These are phyloP conservation scores for Solanum pinnatisectum DNA, from an alignment of 257 asterid genomes.

Conservation along the genomic window DNA sequence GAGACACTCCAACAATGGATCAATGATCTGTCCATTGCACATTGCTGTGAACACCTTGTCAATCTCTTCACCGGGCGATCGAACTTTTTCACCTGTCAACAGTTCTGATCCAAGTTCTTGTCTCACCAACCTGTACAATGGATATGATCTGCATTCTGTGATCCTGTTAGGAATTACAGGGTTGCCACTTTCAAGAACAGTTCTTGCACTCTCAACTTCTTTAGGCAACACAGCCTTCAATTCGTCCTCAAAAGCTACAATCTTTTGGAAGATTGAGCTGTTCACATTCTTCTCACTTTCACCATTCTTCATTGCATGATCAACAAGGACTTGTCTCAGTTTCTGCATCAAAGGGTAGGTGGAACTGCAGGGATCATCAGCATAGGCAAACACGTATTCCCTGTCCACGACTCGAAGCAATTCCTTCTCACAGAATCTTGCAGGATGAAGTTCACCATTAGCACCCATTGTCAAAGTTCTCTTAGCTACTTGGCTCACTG, in stretches of 20 bases:
- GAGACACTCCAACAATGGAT: slow-evolving; percentile 67
- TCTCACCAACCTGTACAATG: slow-evolving; percentile 62
- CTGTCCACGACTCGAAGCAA: slow-evolving; percentile 34
- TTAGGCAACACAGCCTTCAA: slow-evolving; percentile 25
- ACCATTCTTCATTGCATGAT: slow-evolving; percentile 32
- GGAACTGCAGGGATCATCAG: slow-evolving; percentile 32
- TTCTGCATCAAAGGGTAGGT: slow-evolving; percentile 38
- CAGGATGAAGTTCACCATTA: slow-evolving; percentile 40
- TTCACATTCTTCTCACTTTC: slow-evolving; percentile 24
- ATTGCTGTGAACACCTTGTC: slow-evolving; percentile 75
- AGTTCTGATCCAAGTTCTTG: slow-evolving; percentile 43
- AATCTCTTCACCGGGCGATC: slow-evolving; percentile 75
- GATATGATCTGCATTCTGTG: slow-evolving; percentile 64
- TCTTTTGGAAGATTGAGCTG: slow-evolving; percentile 41
- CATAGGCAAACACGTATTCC: slow-evolving; percentile 28
- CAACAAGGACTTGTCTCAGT: slow-evolving; percentile 36
- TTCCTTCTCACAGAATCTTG: slow-evolving; percentile 41
- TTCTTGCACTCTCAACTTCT: slow-evolving; percentile 48
- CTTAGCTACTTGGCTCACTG: slow-evolving; percentile 37
- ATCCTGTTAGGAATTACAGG: slow-evolving; percentile 46
- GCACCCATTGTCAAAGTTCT: slow-evolving; percentile 24
- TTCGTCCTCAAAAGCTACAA: slow-evolving; percentile 33
- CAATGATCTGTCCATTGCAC: slow-evolving; percentile 45
- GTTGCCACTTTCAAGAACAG: slow-evolving; percentile 48
- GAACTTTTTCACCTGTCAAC: slow-evolving; percentile 55